Base-by-base conservation (phyloP, 331 rosid species). In the Saraca asoca region DNA sequence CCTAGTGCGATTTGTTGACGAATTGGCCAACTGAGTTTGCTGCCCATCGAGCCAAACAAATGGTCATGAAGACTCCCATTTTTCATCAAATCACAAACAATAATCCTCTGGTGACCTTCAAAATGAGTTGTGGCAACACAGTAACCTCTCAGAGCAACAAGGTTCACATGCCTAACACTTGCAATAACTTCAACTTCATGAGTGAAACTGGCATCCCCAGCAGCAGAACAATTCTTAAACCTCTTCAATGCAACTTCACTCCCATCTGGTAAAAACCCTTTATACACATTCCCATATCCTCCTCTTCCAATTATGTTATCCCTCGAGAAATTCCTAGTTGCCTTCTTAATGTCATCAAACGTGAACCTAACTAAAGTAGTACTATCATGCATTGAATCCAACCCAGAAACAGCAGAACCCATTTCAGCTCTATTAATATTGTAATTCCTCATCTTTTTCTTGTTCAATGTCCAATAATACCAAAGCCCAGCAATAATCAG, bases 131-230 rank as follows among this genome's bases (percentile, higher is more conserved):
- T 85, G 1, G 95, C 95, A 16, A 82, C 80, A 54, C 98, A 91
- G 67, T 88, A 91, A 0, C 98, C 98, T 70, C 92, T 81, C 70
- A 91, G 51, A 5, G 90, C 90, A 15, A 91, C 95, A 46, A 91
- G 95, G 35, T 89, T 91, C 1, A 91, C 95, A 73, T 91, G 98
- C 72, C 96, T 79, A 20, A 91, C 83, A 14, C 98, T 88, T 0
- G 96, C 96, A 65, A 91, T 91, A 51, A 91, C 96, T 78, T 85
- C 79, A 34, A 89, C 98, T 71, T 91, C 96, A 11, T 91, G 98
- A 24, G 90, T 78, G 34, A 91, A 91, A 44, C 62, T 87, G 2
- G 84, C 67, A 64, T 91, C 95, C 0, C 98, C 98, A 0, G 95
- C 75, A 48, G 96, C 87, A 0, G 96, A 86, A 65, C 95, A 87